Evolutionary conservation across 306 rosid genomes (phyloP), one percentile per base, ranked within the genome.

Genomic region (Alnus glutinosa): DNA sequence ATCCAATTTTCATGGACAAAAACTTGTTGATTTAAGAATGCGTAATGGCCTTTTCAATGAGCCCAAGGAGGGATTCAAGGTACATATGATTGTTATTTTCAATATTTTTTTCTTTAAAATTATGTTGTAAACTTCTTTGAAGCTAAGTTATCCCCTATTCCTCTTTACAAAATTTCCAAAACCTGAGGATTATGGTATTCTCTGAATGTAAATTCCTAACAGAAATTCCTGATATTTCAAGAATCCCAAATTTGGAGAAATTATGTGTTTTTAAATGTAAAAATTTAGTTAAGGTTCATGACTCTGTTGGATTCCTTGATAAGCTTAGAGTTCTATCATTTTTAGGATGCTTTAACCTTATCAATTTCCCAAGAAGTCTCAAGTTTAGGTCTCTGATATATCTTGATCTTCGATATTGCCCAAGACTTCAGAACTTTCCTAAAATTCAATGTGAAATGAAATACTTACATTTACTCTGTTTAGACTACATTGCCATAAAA

Each of bases 161-260:
- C 2, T 5, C 5, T 4, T 42, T 42, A 34, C 18, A 63, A 8
- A 34, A 8, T 36, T 63, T 5, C 8, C 59, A 54, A 16, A 54
- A 54, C 59, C 1, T 54, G 28, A 15, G 6, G 9, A 14, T 16
- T 18, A 54, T 54, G 23, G 59, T 14, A 4, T 18, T 54, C n/a
- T 54, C 59, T 18, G 8, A 54, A 0, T 54, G 59, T 16, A 54
- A 54, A 18, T 54, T 54, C 28, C 23, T 54, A 14, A 54, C 8
- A 54, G 18, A 15, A 54, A 54, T 54, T 2, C 59, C 59, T 14
- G 23, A 54, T 16, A 15, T 54, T 14, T 14, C 59, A 54, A 16
- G 59, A n/a, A 54, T 54, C 59, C 28, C 87, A 23, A 84, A 80
- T 77, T 74, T 84, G 69, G 70, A 62, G 8, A 81, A 84, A 81